These are phyloP conservation scores for Mycena galericulata DNA, from an alignment of 768 basidiomycete species.

Conservation along the genomic window DNA sequence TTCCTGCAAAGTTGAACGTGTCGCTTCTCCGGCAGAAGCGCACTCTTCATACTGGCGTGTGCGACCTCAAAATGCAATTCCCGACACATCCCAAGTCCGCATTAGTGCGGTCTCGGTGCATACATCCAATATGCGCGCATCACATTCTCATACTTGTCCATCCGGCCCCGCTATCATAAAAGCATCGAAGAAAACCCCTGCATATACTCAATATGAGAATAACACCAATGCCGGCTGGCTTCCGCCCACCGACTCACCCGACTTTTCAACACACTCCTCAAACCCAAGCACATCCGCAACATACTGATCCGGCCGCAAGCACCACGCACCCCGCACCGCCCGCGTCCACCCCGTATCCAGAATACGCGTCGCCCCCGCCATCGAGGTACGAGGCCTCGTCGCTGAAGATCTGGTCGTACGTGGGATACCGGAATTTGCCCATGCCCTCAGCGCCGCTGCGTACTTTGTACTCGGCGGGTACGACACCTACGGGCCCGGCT, in stretches of 20 bases:
- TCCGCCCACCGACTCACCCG: background rate
- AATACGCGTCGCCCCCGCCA: conserved; percentile 32
- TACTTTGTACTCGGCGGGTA: too few relatives aligned
- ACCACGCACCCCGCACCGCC: conserved; percentile 30
- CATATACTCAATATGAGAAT: background rate
- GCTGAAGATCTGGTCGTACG: conserved; percentile 34
- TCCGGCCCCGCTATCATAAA: conserved; percentile 21
- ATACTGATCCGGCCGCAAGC: conserved; percentile 34
- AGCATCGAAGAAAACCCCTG: conserved; percentile 17
- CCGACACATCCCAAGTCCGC: too few relatives aligned
- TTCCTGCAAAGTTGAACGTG: too few relatives aligned
- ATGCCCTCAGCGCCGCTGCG: too few relatives aligned
- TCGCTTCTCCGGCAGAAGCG: too few relatives aligned
- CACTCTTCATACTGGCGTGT: too few relatives aligned
- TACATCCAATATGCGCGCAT: too few relatives aligned
- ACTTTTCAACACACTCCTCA: conserved; percentile 18
- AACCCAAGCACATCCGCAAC: conserved; percentile 29
- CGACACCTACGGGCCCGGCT: too few relatives aligned
- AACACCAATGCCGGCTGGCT: too few relatives aligned
- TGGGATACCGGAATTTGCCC: conserved; percentile 22
- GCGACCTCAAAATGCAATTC: too few relatives aligned
- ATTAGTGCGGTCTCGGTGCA: too few relatives aligned
- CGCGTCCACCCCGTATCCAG: conserved; percentile 29
- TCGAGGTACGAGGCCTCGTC: conserved; percentile 34
- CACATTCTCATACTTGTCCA: too few relatives aligned